Conservation (phyloP, 257 asterid genomes). For the Voacanga thouarsii region DNA sequence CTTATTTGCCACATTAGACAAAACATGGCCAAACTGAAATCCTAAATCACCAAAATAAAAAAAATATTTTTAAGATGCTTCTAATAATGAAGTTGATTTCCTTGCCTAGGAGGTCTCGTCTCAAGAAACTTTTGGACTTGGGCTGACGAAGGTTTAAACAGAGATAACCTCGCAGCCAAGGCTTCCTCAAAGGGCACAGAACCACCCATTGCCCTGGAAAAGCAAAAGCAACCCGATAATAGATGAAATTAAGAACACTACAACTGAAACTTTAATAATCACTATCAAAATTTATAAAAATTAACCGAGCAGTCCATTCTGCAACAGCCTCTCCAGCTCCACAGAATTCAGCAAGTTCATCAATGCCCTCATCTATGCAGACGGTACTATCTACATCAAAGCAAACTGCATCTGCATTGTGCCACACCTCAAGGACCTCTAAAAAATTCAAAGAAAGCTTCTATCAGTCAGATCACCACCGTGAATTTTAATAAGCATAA, state of each 20-base stretch:
- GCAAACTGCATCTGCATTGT: constrained; percentile 72
- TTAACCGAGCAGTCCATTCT: constrained; percentile 86
- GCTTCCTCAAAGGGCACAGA: constrained; percentile 97
- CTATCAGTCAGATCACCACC: constrained; percentile 18
- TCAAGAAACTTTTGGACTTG: constrained; percentile 73
- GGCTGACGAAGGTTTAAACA: constrained; percentile 72
- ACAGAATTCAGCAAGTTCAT: constrained; percentile 94
- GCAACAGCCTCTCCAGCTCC: constrained; percentile 98
- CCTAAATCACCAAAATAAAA: background rate
- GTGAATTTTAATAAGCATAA: background rate
- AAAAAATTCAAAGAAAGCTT: constrained; percentile 28
- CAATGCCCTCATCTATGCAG: constrained; percentile 95
- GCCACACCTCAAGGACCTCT: constrained; percentile 84
- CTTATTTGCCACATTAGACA: background rate
- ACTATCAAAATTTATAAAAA: background rate
- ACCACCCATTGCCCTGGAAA: constrained; percentile 88
- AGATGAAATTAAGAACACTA: background rate
- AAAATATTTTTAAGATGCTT: background rate
- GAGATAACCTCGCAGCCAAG: constrained; percentile 79
- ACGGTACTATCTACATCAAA: constrained; percentile 98
- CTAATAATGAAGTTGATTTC: constrained; percentile 4
- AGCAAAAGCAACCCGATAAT: background rate
- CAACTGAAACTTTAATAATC: background rate
- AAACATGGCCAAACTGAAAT: background rate
- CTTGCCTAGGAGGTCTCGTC: constrained; percentile 80